These are phyloP conservation scores for Botryosphaeria agaves DNA, from an alignment of 2,329 filamentous ascomycete species.

Conservation along the genomic window DNA sequence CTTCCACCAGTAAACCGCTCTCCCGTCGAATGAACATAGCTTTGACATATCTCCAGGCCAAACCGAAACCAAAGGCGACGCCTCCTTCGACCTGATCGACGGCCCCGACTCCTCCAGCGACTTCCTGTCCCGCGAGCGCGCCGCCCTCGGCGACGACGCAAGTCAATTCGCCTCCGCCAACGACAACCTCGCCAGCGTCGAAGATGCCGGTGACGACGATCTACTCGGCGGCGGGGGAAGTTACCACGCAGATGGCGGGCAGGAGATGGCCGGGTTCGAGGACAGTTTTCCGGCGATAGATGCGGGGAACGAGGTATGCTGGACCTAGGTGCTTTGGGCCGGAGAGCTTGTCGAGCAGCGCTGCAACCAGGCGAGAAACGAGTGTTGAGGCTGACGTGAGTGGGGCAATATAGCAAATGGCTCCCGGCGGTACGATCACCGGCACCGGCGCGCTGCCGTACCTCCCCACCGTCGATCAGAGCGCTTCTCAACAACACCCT, in stretches of 20 bases:
- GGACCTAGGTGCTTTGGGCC: no score
- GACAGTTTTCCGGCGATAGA: constrained; percentile 80
- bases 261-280: constrained; percentile 52
- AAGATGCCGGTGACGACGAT: constrained; percentile 48
- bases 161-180: constrained; percentile 69
- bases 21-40: no score
- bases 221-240: constrained; percentile 47
- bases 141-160: constrained; percentile 79
- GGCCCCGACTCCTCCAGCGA: constrained; percentile 51
- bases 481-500: constrained; percentile 15
- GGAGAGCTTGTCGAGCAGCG: neutral
- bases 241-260: constrained; percentile 17
- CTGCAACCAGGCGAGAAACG: neutral
- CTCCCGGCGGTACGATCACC: constrained; percentile 65
- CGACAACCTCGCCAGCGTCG: constrained; percentile 47
- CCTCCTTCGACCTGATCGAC: constrained; percentile 29
- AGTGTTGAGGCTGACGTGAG: neutral
- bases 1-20: neutral
- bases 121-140: constrained; percentile 85
- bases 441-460: constrained; percentile 44
- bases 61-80: constrained; percentile 41
- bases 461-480: constrained; percentile 18
- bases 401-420: constrained; percentile 38
- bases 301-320: constrained; percentile 49
- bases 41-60: constrained; percentile 48